phyloP scores from a whole-genome alignment of 2,329 filamentous ascomycete genomes.

The Penicillium brevicompactum region DNA sequence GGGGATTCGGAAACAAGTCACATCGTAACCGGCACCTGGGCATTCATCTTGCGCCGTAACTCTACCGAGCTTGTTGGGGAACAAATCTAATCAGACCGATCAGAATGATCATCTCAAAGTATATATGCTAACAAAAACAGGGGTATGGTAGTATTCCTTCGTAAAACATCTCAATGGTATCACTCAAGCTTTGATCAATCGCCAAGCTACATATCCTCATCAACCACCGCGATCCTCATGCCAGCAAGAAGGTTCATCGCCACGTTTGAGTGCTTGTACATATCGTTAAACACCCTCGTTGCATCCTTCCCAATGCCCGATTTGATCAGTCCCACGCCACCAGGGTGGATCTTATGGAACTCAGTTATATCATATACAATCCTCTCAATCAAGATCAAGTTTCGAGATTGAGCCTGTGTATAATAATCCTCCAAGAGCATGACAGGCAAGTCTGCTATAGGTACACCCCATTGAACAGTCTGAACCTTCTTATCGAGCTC shows the following conservation, averaged over 20 bases:
- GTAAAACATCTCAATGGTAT: neutral
- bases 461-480: slow-evolving; percentile 77
- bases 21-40: no score
- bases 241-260: slow-evolving; percentile 82
- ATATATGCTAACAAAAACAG: neutral
- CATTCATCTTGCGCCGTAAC: no score
- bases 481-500: slow-evolving; percentile 80
- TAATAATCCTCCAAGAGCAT: slow-evolving; percentile 82
- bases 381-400: slow-evolving; percentile 71
- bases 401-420: slow-evolving; percentile 69
- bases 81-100: no score
- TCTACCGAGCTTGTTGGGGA: no score
- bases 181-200: neutral
- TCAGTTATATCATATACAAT: slow-evolving; percentile 78
- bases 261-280: slow-evolving; percentile 82
- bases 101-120: neutral
- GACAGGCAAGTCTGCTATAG: slow-evolving; percentile 77
- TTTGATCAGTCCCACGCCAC: slow-evolving; percentile 77
- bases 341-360: slow-evolving; percentile 82
- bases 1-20: no score
- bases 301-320: slow-evolving; percentile 81
- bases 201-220: neutral
- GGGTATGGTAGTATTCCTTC: neutral
- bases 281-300: slow-evolving; percentile 83
- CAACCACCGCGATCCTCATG: slow-evolving; percentile 52